Percentiles rank a stretch among this genome's conserved stretches.
Evolutionary conservation across 148 eudicot genomes (phyloP).

Genomic region (Limonium bicolor): DNA sequence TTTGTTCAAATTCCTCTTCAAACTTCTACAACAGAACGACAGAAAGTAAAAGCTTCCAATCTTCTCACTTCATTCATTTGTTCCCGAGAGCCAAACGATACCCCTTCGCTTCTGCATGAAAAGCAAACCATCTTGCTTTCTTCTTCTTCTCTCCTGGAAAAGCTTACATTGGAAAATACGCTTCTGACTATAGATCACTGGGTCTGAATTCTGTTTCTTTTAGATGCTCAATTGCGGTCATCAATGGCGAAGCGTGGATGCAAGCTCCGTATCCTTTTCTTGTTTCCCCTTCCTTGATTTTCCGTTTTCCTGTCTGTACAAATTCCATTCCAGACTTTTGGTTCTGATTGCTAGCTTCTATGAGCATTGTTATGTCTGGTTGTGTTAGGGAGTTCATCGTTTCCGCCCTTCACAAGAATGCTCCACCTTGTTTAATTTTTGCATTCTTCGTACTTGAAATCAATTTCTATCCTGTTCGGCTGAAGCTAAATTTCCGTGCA

Average conservation of each 20-base stretch:
- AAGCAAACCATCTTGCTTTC: slow-evolving; percentile 8
- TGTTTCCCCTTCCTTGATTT: not conserved
- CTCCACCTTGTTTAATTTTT: too few species aligned
- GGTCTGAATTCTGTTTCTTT: slow-evolving; percentile 1
- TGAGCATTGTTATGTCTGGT: slow-evolving; percentile 1
- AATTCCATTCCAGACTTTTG: not conserved
- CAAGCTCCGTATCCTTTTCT: slow-evolving; percentile 87
- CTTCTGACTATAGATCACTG: slow-evolving; percentile 3
- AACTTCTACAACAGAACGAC: too few species aligned
- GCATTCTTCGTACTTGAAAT: too few species aligned
- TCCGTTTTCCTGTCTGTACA: not conserved
- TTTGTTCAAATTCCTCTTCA: too few species aligned
- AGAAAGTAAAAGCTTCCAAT: too few species aligned
- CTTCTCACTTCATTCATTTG: too few species aligned
- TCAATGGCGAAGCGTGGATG: slow-evolving; percentile 78
- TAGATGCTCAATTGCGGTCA: slow-evolving; percentile 8
- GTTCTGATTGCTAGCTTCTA: not conserved
- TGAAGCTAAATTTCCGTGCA: not conserved
- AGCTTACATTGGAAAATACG: slow-evolving; percentile 9
- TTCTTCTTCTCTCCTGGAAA: slow-evolving; percentile 3
- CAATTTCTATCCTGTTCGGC: not conserved
- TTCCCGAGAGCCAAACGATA: too few species aligned
- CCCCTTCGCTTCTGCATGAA: too few species aligned
- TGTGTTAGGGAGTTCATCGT: not conserved
- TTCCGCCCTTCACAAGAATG: too few species aligned